Base-by-base conservation (phyloP, 2,329 filamentous ascomycete genomes). In the Talaromyces sp. region DNA sequence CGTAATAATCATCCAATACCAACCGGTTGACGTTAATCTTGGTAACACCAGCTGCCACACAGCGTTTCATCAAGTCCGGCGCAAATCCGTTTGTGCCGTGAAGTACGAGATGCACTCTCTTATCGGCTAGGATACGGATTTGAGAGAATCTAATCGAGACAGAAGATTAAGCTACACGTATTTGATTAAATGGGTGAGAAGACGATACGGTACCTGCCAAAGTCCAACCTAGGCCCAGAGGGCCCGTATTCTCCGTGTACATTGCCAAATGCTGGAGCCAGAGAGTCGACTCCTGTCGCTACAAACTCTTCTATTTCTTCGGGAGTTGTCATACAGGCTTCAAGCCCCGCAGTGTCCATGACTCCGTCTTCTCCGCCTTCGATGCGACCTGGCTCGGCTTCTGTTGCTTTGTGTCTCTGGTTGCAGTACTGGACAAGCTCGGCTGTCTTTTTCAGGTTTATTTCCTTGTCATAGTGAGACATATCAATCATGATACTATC, bases 1-100 rank as follows among this genome's bases (percentile, higher is more conserved):
- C 65, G 42, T 68, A 57, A 53, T 71, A 68, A 30, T 70, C 50
- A 12, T 57, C 62, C 53, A 63, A 28, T 34, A 58, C 53, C 34
- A 58, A 33, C 4, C 40, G 16, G 33, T 36, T 36, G 33, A 36
- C 33, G 33, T 36, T 36, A 36, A 36, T 36, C 33, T 36, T 36
- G 33, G 33, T 36, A 36, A 36, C 33, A 36, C 33, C 33, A 36
- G 33, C 33, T 36, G 10, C 33, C 33, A 36, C 33, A 36, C 33
- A 36, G 33, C 33, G 33, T 14, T 36, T 36, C 33, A 36, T 14
- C 33, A 36, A 14, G 9, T 36, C 33, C 5, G 33, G 33, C 33
- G 33, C 33, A 36, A 36, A 36, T 36, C 33, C 33, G 14, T 36
- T 36, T 36, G 33, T 36, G 33, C 33, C 33, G 33, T 36, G 33